Evolutionary conservation across 164 flowering plant genomes (phyloP).

Genomic region (Vitis amurensis): DNA sequence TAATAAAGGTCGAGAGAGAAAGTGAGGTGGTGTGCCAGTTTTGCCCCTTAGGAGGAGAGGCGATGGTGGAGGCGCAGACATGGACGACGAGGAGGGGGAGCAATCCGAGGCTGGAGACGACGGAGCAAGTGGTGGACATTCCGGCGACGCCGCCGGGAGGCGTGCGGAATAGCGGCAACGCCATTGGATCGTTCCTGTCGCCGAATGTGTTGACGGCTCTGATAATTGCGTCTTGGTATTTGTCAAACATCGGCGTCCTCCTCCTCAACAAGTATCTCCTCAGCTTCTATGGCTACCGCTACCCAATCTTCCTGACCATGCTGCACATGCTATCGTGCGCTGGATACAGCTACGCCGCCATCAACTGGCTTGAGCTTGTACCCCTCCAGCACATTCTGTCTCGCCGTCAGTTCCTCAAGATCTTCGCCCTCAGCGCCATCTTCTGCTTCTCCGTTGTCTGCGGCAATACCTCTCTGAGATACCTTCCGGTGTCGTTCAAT

Average conservation of each 20-base stretch:
- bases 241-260: constrained; percentile 89
- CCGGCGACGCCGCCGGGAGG: constrained; percentile 76
- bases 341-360: constrained; percentile 57
- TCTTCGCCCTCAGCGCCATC: constrained; percentile 59
- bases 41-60: neutral
- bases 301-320: constrained; percentile 92
- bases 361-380: constrained; percentile 55
- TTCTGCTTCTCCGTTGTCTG: constrained; percentile 94
- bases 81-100: constrained; percentile 69
- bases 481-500: constrained; percentile 86
- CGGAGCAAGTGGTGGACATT: constrained; percentile 63
- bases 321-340: constrained; percentile 86
- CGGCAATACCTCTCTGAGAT: constrained; percentile 82
- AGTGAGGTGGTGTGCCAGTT: neutral
- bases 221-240: constrained; percentile 76
- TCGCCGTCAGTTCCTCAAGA: constrained; percentile 70
- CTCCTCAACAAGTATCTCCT: constrained; percentile 89
- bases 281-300: constrained; percentile 75
- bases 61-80: constrained; percentile 69
- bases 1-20: constrained; percentile 2
- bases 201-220: constrained; percentile 49
- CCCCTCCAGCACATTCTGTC: constrained; percentile 71
- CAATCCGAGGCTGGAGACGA: constrained; percentile 57
- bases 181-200: constrained; percentile 21
- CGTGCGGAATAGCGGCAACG: constrained; percentile 34